These are phyloP conservation scores for Avicennia marina DNA, from an alignment of 257 asterid genomes.

Conservation along the genomic window DNA sequence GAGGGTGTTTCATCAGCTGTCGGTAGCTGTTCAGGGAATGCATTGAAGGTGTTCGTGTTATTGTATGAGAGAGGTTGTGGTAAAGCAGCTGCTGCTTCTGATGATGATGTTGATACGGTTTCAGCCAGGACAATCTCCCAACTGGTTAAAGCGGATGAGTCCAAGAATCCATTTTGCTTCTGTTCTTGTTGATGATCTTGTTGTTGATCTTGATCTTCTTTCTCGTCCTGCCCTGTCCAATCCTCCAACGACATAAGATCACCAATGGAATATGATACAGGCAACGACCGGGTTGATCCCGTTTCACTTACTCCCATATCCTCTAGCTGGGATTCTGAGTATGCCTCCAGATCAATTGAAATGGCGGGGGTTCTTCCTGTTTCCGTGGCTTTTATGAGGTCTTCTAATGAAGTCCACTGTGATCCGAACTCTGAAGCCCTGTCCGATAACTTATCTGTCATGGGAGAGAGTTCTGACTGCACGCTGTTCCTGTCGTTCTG, in stretches of 20 bases:
- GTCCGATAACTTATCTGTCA: conserved; percentile 36
- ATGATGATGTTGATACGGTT: conserved; percentile 17
- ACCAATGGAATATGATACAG: conserved; percentile 37
- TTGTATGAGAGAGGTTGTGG: conserved; percentile 15
- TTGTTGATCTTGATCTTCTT: conserved; percentile 7
- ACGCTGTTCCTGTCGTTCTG: conserved; percentile 33
- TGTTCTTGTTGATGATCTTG: conserved; percentile 11
- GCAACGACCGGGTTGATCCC: conserved; percentile 60
- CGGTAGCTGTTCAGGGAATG: conserved; percentile 18
- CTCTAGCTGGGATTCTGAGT: conserved; percentile 29
- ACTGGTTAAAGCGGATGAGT: conserved; percentile 17
- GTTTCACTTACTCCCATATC: conserved; percentile 34
- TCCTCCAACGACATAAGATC: conserved; percentile 58
- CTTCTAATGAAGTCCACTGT: conserved; percentile 57
- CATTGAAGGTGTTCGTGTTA: conserved; percentile 26
- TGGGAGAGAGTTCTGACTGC: conserved; percentile 41
- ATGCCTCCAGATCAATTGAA: conserved; percentile 72
- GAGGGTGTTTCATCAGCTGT: background rate
- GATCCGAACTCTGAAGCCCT: conserved; percentile 43
- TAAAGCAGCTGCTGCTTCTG: background rate
- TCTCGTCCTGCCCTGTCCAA: conserved; percentile 28
- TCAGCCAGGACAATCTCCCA: conserved; percentile 59
- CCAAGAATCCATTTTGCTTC: conserved; percentile 6
- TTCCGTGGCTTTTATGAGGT: conserved; percentile 60
- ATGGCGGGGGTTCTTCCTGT: conserved; percentile 43